These are phyloP conservation scores for Cladobotryum protrusum DNA, from an alignment of 2,329 filamentous ascomycete species.

Conservation along the genomic window DNA sequence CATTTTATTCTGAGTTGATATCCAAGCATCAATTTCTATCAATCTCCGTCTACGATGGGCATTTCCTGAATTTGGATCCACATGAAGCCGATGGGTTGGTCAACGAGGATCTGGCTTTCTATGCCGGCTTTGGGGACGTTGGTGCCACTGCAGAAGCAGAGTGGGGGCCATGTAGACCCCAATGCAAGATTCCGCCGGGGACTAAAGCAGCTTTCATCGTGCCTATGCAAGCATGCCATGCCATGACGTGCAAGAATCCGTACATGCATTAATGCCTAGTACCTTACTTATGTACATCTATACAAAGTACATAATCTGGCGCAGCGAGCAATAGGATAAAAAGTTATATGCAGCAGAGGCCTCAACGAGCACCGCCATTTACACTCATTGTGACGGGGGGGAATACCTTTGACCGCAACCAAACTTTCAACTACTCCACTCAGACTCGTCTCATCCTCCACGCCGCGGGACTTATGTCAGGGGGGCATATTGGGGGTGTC, in stretches of 20 bases:
- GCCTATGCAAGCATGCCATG: slow-evolving; percentile 11
- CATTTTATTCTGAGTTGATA: too few species aligned
- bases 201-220: slow-evolving; percentile 13
- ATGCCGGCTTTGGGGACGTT: slow-evolving; percentile 8
- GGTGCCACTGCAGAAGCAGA: slow-evolving; percentile 12
- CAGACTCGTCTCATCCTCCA: too few species aligned
- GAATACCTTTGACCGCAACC: too few species aligned
- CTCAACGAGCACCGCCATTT: too few species aligned
- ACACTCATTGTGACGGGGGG: too few species aligned
- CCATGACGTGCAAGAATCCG: slow-evolving; percentile 8
- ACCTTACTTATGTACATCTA: too few species aligned
- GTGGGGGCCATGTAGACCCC: slow-evolving; percentile 12
- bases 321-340: too few species aligned
- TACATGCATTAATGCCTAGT: slow-evolving; percentile 1
- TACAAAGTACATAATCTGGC: not conserved
- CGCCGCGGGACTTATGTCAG: too few species aligned
- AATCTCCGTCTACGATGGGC: not conserved
- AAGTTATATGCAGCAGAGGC: too few species aligned
- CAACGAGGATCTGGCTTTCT: slow-evolving; percentile 10
- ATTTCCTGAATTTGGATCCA: not conserved
- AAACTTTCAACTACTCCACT: too few species aligned
- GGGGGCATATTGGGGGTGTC: too few species aligned
- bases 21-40: not conserved
- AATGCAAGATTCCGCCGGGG: slow-evolving; percentile 26
- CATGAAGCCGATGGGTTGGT: not conserved